These are phyloP conservation scores for Jatropha curcas DNA, from an alignment of 345 rosid species.

Conservation along the genomic window DNA sequence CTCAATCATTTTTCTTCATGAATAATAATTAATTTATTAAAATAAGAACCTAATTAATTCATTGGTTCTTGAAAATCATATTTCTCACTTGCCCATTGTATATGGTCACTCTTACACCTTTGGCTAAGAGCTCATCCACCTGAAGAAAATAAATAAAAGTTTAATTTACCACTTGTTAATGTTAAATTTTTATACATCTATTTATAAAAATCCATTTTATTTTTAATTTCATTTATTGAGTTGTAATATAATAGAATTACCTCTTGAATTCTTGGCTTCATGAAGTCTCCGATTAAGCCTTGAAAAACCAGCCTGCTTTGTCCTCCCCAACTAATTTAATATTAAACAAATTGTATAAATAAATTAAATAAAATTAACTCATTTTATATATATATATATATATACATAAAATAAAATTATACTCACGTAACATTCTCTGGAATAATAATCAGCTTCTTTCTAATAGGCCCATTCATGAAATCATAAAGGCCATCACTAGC, in stretches of 20 bases:
- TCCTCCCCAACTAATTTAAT: slow-evolving; percentile 33
- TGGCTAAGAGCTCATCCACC: slow-evolving; percentile 46
- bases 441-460: slow-evolving; percentile 37
- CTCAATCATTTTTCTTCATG: too few relatives aligned
- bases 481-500: background rate
- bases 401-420: background rate
- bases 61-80: too few relatives aligned
- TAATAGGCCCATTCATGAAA: slow-evolving; percentile 36
- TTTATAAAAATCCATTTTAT: too few relatives aligned
- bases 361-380: background rate
- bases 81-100: slow-evolving; percentile 42
- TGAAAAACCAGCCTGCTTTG: slow-evolving; percentile 20
- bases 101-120: slow-evolving; percentile 33
- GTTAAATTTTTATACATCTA: too few relatives aligned
- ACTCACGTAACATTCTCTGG: slow-evolving; percentile 39
- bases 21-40: background rate
- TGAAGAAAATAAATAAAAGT: background rate
- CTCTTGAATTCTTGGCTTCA: slow-evolving; percentile 50
- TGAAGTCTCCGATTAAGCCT: slow-evolving; percentile 40
- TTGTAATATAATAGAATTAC: slow-evolving; percentile 12
- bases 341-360: too few relatives aligned
- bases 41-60: background rate
- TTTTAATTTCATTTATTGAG: too few relatives aligned
- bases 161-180: too few relatives aligned
- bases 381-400: background rate